Conservation (phyloP, 768 basidiomycete species). For the Boletus pseudopeckii region DNA sequence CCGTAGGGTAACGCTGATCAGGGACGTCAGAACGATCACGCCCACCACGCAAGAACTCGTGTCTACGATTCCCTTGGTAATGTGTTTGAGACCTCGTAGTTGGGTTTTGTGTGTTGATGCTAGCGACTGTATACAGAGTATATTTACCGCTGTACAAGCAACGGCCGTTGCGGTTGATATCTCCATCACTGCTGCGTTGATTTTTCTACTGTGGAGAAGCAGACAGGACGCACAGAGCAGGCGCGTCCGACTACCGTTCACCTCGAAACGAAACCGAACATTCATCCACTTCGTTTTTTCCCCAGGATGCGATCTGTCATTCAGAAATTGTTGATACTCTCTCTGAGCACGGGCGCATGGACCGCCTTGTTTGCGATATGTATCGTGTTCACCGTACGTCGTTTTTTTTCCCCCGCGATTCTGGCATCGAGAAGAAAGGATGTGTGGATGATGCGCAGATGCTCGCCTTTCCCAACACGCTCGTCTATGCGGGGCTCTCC, state of each 20-base stretch:
- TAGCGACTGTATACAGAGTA: background rate
- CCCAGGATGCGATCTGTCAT: slow-evolving; percentile 21
- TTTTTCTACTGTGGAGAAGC: slow-evolving; percentile 11
- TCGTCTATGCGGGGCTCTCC: slow-evolving; percentile 21
- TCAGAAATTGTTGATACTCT: slow-evolving; percentile 13
- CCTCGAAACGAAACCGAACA: background rate
- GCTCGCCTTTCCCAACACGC: slow-evolving; percentile 10
- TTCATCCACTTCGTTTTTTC: background rate
- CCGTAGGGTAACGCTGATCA: background rate
- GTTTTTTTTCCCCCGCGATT: background rate
- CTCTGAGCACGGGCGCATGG: slow-evolving; percentile 16
- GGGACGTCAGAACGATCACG: slow-evolving; percentile 4
- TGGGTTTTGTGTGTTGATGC: background rate
- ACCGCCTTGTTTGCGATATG: slow-evolving; percentile 14
- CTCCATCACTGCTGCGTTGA: slow-evolving; percentile 13
- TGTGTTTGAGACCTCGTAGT: background rate
- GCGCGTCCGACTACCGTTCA: background rate
- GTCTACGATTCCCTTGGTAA: slow-evolving; percentile 8
- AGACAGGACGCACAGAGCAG: slow-evolving; percentile 15
- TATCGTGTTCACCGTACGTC: slow-evolving; percentile 14
- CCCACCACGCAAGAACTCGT: slow-evolving; percentile 13
- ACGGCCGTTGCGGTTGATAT: slow-evolving; percentile 12
- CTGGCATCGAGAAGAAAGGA: background rate
- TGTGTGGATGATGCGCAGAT: slow-evolving; percentile 2
- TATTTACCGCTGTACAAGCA: slow-evolving; percentile 8